Percentiles rank a stretch among this genome's conserved stretches.
phyloP scores from a whole-genome alignment of 192 early-diverging fungal genomes.

The Rhizophlyctis rosea region DNA sequence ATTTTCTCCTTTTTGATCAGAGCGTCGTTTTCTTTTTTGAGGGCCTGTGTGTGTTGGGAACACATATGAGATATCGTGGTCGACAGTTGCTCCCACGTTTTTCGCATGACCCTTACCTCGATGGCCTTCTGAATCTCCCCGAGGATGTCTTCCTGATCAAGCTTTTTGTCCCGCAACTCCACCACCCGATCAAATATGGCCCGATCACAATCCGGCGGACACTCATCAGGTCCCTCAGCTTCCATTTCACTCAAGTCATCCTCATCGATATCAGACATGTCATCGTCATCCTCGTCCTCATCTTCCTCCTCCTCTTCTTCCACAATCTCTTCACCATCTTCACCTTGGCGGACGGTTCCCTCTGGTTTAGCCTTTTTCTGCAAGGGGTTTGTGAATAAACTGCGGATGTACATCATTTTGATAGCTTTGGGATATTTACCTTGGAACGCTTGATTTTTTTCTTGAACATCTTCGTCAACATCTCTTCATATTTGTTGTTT shows the following conservation, averaged over 20 bases:
- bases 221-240: constrained; percentile 40
- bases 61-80: neutral
- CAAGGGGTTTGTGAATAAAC: constrained; percentile 1
- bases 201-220: constrained; percentile 54
- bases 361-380: constrained; percentile 48
- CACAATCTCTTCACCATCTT: constrained; percentile 30
- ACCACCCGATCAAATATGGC: constrained; percentile 34
- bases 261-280: constrained; percentile 36
- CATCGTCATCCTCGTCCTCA: constrained; percentile 49
- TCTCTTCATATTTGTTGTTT: constrained; percentile 62
- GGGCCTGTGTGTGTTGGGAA: constrained; percentile 21
- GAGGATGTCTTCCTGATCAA: constrained; percentile 57
- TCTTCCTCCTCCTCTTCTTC: constrained; percentile 43
- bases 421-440: constrained; percentile 21
- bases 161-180: constrained; percentile 44
- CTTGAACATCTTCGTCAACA: constrained; percentile 56
- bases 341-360: constrained; percentile 21
- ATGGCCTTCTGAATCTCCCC: constrained; percentile 61
- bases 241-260: constrained; percentile 35
- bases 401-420: neutral
- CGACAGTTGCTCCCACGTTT: neutral
- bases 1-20: constrained; percentile 62
- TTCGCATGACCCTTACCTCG: constrained; percentile 36
- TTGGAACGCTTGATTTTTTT: constrained; percentile 60
- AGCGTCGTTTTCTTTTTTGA: constrained; percentile 64